Conservation (phyloP, 768 basidiomycete genomes). For the Hirschioporus abietinus region DNA sequence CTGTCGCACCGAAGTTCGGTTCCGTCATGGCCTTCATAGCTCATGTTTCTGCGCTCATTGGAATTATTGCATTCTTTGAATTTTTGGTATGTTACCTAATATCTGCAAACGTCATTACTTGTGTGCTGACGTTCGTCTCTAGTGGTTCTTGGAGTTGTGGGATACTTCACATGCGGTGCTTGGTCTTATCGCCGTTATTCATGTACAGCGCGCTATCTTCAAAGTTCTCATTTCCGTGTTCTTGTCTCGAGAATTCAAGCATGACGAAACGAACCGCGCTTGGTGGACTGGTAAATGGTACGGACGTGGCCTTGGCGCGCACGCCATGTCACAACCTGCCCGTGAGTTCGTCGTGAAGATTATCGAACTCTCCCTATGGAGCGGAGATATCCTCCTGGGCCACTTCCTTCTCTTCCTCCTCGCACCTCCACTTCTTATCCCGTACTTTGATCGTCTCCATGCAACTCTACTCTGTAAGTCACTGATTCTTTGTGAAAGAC, state of each 20-base stretch:
- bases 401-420: slow-evolving; percentile 88
- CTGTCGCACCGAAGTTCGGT: slow-evolving; percentile 83
- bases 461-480: slow-evolving; percentile 84
- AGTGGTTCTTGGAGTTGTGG: slow-evolving; percentile 97
- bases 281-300: slow-evolving; percentile 99
- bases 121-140: slow-evolving; percentile 17
- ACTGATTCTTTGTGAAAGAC: neutral
- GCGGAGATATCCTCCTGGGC: slow-evolving; percentile 86
- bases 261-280: slow-evolving; percentile 96
- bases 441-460: slow-evolving; percentile 89
- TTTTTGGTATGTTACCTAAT: slow-evolving; percentile 68
- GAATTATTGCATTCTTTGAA: slow-evolving; percentile 93
- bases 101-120: slow-evolving; percentile 9
- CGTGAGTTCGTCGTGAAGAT: slow-evolving; percentile 98
- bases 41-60: slow-evolving; percentile 75
- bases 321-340: slow-evolving; percentile 95
- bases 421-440: slow-evolving; percentile 82
- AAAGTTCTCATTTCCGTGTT: slow-evolving; percentile 93
- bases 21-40: slow-evolving; percentile 89
- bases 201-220: slow-evolving; percentile 88
- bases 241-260: slow-evolving; percentile 97
- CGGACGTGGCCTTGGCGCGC: slow-evolving; percentile 83
- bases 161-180: slow-evolving; percentile 88
- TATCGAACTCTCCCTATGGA: slow-evolving; percentile 93
- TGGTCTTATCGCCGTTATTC: slow-evolving; percentile 86